Percentiles rank a stretch among this genome's conserved stretches.
These are phyloP conservation scores for Trapa bicornis DNA, from an alignment of 345 rosid genomes.

Conservation along the genomic window DNA sequence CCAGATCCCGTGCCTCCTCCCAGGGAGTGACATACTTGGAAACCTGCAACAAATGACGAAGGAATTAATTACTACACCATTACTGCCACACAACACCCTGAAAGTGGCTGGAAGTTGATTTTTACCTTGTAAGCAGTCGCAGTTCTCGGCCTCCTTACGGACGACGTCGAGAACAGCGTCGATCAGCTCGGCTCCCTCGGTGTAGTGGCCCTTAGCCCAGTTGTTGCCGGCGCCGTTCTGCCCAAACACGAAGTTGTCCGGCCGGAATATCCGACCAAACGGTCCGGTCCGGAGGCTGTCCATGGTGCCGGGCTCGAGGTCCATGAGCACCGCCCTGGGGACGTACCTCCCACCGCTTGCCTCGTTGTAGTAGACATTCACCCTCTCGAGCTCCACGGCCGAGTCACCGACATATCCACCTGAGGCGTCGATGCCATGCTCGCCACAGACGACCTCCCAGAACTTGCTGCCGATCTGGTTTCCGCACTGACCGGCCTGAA, in stretches of 20 bases:
- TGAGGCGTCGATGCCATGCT: conserved; percentile 38
- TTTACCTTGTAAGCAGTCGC: conserved; percentile 53
- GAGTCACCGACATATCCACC: conserved; percentile 38
- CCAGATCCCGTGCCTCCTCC: conserved; percentile 61
- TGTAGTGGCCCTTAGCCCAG: conserved; percentile 60
- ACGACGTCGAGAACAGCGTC: conserved; percentile 50
- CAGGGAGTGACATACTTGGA: conserved; percentile 48
- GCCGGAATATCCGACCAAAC: conserved; percentile 45
- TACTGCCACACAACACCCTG: too few relatives aligned
- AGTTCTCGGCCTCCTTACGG: conserved; percentile 50
- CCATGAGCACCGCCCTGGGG: conserved; percentile 47
- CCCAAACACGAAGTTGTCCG: conserved; percentile 55
- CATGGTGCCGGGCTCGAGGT: conserved; percentile 57
- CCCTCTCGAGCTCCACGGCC: conserved; percentile 40
- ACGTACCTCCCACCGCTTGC: conserved; percentile 46
- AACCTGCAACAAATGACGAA: conserved; percentile 19
- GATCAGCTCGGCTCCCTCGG: conserved; percentile 52
- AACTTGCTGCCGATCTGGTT: conserved; percentile 52
- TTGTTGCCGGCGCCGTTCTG: conserved; percentile 56
- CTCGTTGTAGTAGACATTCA: conserved; percentile 48
- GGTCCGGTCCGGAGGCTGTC: conserved; percentile 44
- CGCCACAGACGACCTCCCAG: conserved; percentile 54
- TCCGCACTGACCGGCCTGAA: conserved; percentile 56
- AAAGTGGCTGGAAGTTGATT: not conserved
- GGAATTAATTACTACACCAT: not conserved